Conservation (phyloP, 2,329 filamentous ascomycete species). For the Fusarium odoratissimum region DNA sequence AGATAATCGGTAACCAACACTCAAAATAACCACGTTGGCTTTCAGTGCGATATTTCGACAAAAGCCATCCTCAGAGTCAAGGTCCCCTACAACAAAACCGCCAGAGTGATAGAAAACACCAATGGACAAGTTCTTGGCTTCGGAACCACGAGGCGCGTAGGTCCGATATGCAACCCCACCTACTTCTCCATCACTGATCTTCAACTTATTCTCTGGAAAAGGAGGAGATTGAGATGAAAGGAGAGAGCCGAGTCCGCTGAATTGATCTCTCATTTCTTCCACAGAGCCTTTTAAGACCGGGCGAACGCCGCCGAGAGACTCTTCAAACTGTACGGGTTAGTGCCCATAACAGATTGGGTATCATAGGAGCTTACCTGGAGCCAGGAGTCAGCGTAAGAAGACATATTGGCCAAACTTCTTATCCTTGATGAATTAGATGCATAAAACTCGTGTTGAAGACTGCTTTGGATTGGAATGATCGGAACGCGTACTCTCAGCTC, state of each 20-base stretch:
- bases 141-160: neutral
- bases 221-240: neutral
- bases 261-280: neutral
- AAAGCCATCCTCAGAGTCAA: neutral
- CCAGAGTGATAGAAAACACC: neutral
- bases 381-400: neutral
- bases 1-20: neutral
- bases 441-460: too few relatives aligned
- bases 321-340: neutral
- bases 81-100: neutral
- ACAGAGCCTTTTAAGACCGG: neutral
- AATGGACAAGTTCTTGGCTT: neutral
- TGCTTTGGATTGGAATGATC: too few relatives aligned
- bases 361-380: neutral
- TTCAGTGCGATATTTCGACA: neutral
- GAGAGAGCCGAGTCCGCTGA: neutral
- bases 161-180: neutral
- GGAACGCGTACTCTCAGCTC: too few relatives aligned
- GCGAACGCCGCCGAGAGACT: neutral
- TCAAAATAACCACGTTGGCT: neutral
- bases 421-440: too few relatives aligned
- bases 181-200: neutral
- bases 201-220: neutral
- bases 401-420: too few relatives aligned
- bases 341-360: accelerated